Evolutionary conservation across 2,329 filamentous ascomycete genomes (phyloP).

Genomic region (Talaromyces sp.): DNA sequence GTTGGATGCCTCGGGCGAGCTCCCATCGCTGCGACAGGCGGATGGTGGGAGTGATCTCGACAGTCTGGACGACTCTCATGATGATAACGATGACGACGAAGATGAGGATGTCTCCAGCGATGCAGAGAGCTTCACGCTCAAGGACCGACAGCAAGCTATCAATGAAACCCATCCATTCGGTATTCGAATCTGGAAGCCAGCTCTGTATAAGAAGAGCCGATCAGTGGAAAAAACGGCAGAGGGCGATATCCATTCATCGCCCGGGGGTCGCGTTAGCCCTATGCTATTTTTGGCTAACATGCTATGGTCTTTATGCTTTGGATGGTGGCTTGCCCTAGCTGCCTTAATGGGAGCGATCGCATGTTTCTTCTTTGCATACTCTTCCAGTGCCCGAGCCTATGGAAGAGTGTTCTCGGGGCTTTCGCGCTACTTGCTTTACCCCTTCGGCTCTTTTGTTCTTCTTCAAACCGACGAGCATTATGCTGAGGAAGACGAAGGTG

Average conservation of each 20-base stretch:
- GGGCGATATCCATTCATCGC: constrained; percentile 93
- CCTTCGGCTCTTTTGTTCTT: constrained; percentile 94
- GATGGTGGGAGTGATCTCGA: constrained; percentile 33
- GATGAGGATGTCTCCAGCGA: constrained; percentile 68
- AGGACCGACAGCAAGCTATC: constrained; percentile 95
- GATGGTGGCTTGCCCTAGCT: constrained; percentile 90
- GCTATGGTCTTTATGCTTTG: constrained; percentile 87
- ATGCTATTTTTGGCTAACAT: constrained; percentile 89
- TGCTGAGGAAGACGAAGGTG: constrained; percentile 88
- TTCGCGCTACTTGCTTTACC: constrained; percentile 86
- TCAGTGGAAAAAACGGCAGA: constrained; percentile 96
- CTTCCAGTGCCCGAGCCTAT: constrained; percentile 80
- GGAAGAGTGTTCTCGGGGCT: constrained; percentile 83
- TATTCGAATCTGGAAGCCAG: constrained; percentile 98
- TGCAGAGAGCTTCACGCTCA: constrained; percentile 95
- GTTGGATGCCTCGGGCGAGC: constrained; percentile 23
- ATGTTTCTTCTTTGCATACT: constrained; percentile 78
- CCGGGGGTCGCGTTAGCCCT: constrained; percentile 79
- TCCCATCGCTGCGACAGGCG: constrained; percentile 24
- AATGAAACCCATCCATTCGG: constrained; percentile 98
- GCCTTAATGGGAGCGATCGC: constrained; percentile 73
- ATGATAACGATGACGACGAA: constrained; percentile 45
- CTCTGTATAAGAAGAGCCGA: constrained; percentile 94
- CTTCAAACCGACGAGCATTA: constrained; percentile 94
- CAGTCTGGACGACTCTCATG: constrained; percentile 39